Percentiles rank a stretch among this genome's conserved stretches.
phyloP scores from a whole-genome alignment of 495 filamentous ascomycete species.

The Aspergillus sclerotiicarbonarius region DNA sequence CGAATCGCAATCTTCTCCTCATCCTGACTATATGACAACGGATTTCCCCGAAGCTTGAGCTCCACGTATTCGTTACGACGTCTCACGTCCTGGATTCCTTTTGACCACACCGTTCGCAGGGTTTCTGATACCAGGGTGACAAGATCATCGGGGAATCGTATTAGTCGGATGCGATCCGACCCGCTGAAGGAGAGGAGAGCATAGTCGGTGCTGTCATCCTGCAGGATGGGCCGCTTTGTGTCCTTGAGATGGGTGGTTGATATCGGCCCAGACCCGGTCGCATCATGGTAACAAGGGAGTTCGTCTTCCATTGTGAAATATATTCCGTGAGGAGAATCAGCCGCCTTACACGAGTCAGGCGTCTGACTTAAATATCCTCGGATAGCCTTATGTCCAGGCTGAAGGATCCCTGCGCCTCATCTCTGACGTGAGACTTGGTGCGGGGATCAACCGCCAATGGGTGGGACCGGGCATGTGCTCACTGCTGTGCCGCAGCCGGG shows the following conservation, averaged over 20 bases:
- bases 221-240: background rate
- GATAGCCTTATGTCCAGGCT: background rate
- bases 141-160: slow-evolving; percentile 14
- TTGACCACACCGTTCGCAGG: slow-evolving; percentile 7
- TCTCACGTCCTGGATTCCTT: slow-evolving; percentile 14
- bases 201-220: slow-evolving; percentile 2
- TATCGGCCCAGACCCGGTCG: background rate
- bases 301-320: slow-evolving; percentile 3
- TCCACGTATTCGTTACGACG: slow-evolving; percentile 7
- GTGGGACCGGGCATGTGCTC: background rate
- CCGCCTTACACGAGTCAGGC: background rate
- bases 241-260: background rate
- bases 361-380: no score
- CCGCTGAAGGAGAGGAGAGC: slow-evolving; percentile 9
- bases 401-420: background rate
- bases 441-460: background rate
- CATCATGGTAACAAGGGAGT: slow-evolving; percentile 13
- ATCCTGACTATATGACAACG: slow-evolving; percentile 9
- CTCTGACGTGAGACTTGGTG: background rate
- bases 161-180: slow-evolving; percentile 14
- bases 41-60: slow-evolving; percentile 18
- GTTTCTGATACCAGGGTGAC: slow-evolving; percentile 8
- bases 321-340: background rate
- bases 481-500: background rate
- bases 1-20: slow-evolving; percentile 18